Evolutionary conservation across 768 basidiomycete genomes (phyloP), one percentile per base, ranked within the genome.

Genomic region (Suillus ampliporus): DNA sequence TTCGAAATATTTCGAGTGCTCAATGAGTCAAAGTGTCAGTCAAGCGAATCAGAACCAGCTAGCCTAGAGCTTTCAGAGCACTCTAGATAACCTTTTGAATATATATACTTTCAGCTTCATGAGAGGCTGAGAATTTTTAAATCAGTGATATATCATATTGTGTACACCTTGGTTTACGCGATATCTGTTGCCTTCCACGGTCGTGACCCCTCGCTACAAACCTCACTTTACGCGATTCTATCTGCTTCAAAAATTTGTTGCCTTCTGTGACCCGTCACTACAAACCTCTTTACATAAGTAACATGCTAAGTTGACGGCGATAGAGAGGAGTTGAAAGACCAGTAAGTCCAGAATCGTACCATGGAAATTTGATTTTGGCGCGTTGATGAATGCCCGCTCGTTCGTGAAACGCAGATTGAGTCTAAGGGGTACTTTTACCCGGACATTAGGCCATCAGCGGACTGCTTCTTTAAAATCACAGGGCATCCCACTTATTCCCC

Each of bases 371-470:
- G 35, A 15, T 17, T n/a, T n/a, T n/a, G n/a, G 15, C 46, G 41
- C 41, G 26, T 23, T 26, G 17, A 50, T 28, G 48, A 10, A 56
- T 21, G 31, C 23, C 8, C 52, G 46, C 26, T 51, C 50, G 13
- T 21, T 28, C 21, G 64, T 64, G 59, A 69, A 57, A 47, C 60
- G 63, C 9, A 58, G 59, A 47, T 59, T 75, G 57, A 58, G 52
- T 31, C 61, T 58, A 0, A 6, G 3, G 31, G 14, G 53, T 4
- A 23, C 14, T 2, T 58, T 61, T 17, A 57, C 26, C 2, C 59
- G 58, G 34, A 57, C 72, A 41, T n/a, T n/a, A n/a, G n/a, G n/a
- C n/a, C 64, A 72, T 37, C 35, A 28, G 1, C 64, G 66, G 19
- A 61, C 59, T 21, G 52, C 41, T 17, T 65, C 68, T 26, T 58